Percentiles rank a stretch among this genome's conserved stretches.
phyloP scores from a whole-genome alignment of 352 stramenopile genomes.

The Achlya hypogyna region DNA sequence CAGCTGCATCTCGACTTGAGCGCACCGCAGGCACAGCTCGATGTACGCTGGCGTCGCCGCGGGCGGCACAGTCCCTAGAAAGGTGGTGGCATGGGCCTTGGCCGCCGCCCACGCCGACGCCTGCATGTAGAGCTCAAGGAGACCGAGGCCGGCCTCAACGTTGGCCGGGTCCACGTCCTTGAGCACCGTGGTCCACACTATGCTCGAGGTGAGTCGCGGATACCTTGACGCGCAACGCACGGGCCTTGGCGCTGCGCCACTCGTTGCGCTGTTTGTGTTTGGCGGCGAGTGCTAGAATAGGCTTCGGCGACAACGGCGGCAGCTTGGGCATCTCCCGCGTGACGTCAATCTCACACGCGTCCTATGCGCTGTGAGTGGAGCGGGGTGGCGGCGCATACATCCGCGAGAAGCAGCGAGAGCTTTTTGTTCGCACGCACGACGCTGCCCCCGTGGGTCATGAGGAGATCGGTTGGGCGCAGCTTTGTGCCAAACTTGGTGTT shows the following conservation, averaged over 20 bases:
- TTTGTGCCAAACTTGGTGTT: conserved; percentile 31
- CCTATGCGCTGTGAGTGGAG: not conserved
- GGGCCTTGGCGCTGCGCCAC: conserved; percentile 8
- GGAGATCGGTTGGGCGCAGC: conserved; percentile 27
- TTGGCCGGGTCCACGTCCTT: not conserved
- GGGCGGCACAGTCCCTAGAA: not conserved
- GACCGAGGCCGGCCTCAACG: not conserved
- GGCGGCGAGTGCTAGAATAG: not conserved
- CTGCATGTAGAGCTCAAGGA: conserved; percentile 17
- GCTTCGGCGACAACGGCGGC: not conserved
- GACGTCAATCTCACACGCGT: conserved; percentile 11
- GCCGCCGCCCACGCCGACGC: not conserved
- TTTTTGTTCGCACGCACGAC: conserved; percentile 4
- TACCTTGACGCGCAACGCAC: not conserved
- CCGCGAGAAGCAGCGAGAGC: conserved; percentile 3
- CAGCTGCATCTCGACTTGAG: not conserved
- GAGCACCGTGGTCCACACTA: conserved; percentile 15
- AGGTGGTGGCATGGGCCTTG: not conserved
- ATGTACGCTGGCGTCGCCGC: not conserved
- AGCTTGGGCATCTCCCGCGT: not conserved
- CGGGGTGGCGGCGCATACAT: not conserved
- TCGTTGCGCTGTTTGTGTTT: conserved; percentile 7
- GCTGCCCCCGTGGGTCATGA: conserved; percentile 34
- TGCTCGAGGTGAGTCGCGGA: not conserved
- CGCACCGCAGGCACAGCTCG: not conserved